Evolutionary conservation across 345 rosid genomes (phyloP).

Genomic region (Populus simonii): DNA sequence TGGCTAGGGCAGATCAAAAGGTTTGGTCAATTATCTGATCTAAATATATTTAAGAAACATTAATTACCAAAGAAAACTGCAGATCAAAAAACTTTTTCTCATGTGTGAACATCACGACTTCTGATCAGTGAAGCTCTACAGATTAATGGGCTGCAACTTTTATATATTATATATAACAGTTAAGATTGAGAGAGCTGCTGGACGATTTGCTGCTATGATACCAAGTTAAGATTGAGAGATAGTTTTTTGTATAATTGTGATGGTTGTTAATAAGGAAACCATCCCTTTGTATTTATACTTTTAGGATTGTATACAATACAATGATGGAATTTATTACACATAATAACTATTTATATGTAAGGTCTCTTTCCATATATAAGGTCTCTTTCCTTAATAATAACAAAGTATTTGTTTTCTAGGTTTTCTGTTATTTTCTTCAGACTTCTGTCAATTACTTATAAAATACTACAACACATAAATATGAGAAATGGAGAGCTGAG

Average conservation of each 20-base stretch:
- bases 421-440: neutral
- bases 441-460: neutral
- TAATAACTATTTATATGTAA: too few relatives aligned
- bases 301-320: too few relatives aligned
- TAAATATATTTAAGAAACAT: conserved; percentile 1
- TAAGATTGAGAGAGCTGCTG: too few relatives aligned
- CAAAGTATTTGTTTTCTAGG: neutral
- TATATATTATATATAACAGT: neutral
- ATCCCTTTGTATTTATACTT: too few relatives aligned
- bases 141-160: neutral
- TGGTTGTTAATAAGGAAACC: too few relatives aligned
- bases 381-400: too few relatives aligned
- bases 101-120: conserved; percentile 34
- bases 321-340: too few relatives aligned
- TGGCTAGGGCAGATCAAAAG: conserved; percentile 25
- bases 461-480: neutral
- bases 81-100: neutral
- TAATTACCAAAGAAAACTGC: neutral
- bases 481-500: neutral
- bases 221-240: too few relatives aligned
- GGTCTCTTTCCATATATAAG: too few relatives aligned
- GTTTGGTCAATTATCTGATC: conserved; percentile 32
- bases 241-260: too few relatives aligned
- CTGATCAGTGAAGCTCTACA: neutral
- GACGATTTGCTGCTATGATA: too few relatives aligned